Conservation (phyloP, 148 eudicot species). For the Heliosperma pusillum region DNA sequence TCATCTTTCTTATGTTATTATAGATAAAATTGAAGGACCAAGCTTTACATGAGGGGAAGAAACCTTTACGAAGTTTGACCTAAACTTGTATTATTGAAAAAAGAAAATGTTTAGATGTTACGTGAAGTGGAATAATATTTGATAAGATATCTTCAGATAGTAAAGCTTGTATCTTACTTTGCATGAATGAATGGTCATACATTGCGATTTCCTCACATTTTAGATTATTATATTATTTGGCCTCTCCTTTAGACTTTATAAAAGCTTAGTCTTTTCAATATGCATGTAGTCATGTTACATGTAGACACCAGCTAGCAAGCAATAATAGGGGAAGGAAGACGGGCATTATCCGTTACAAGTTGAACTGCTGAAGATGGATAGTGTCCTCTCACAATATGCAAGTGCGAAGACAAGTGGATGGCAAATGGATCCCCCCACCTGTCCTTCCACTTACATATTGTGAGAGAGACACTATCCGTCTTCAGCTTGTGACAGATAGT, state of each 20-base stretch:
- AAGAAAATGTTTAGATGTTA: not conserved
- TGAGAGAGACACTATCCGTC: too few relatives aligned
- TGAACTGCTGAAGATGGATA: too few relatives aligned
- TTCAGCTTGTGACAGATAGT: too few relatives aligned
- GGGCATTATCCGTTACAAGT: too few relatives aligned
- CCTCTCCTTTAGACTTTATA: constrained; percentile 8
- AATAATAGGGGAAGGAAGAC: too few relatives aligned
- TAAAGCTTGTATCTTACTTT: constrained; percentile 4
- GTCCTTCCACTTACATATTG: too few relatives aligned
- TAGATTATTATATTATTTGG: not conserved
- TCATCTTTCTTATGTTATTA: too few relatives aligned
- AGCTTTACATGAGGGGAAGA: not conserved
- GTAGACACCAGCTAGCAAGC: constrained; percentile 15
- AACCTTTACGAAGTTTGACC: not conserved
- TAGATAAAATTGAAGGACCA: too few relatives aligned
- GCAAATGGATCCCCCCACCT: too few relatives aligned
- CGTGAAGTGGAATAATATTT: constrained; percentile 18
- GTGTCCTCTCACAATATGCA: too few relatives aligned
- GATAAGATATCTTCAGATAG: too few relatives aligned
- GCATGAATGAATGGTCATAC: constrained; percentile 19
- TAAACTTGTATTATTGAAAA: not conserved
- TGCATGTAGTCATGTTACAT: not conserved
- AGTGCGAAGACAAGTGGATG: too few relatives aligned
- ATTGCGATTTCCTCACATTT: constrained; percentile 8
- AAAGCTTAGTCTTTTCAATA: constrained; percentile 12